Evolutionary conservation across 108 stramenopile genomes (phyloP).

Genomic region (Conticribra weissflogii): DNA sequence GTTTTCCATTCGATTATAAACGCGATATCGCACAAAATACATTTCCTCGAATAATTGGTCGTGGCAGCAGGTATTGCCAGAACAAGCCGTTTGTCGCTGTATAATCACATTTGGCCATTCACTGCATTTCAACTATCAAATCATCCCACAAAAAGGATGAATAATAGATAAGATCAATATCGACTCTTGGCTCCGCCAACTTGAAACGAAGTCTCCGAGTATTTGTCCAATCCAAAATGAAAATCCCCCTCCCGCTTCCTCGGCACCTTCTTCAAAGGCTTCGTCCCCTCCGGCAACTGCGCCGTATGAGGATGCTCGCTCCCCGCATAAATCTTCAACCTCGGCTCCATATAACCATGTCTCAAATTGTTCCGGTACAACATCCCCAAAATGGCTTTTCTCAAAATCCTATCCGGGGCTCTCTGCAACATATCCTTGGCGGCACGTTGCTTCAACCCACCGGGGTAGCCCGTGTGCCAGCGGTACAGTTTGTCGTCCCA

Average conservation of each 20-base stretch:
- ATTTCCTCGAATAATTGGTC: too few relatives aligned
- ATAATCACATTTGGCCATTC: too few relatives aligned
- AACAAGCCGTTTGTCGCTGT: too few relatives aligned
- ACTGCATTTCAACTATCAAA: too few relatives aligned
- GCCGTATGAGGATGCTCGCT: conserved; percentile 79
- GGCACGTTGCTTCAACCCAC: conserved; percentile 88
- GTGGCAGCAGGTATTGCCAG: too few relatives aligned
- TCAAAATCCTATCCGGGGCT: conserved; percentile 80
- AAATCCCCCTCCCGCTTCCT: conserved; percentile 57
- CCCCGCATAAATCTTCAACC: conserved; percentile 86
- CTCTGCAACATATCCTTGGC: conserved; percentile 85
- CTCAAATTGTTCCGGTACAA: conserved; percentile 80
- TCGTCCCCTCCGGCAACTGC: conserved; percentile 62
- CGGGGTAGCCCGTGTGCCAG: conserved; percentile 97
- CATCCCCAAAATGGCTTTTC: conserved; percentile 90
- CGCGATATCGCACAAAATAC: too few relatives aligned
- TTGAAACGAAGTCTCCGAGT: conserved; percentile 50
- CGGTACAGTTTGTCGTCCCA: conserved; percentile 91
- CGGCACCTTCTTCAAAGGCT: conserved; percentile 43
- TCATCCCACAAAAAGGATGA: too few relatives aligned
- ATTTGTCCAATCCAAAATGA: conserved; percentile 72
- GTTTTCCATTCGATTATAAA: too few relatives aligned
- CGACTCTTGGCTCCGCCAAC: conserved; percentile 23
- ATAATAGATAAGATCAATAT: too few relatives aligned
- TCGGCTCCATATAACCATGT: conserved; percentile 76